These are phyloP conservation scores for Fremontodendron californicum DNA, from an alignment of 345 rosid species.

Conservation along the genomic window DNA sequence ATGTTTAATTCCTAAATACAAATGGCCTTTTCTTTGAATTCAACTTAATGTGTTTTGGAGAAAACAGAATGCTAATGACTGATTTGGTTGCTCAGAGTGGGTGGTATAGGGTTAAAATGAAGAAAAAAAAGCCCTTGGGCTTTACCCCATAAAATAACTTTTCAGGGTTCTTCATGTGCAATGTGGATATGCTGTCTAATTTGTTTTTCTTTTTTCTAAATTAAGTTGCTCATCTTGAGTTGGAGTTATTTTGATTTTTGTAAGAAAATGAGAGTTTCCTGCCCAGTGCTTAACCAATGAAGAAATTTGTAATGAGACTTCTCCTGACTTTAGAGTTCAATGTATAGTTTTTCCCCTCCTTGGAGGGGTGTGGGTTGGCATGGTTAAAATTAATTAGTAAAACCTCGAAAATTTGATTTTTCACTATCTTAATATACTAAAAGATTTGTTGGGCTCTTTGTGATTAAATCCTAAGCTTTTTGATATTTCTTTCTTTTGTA, in stretches of 20 bases:
- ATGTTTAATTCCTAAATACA: not conserved
- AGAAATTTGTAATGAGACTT: not conserved
- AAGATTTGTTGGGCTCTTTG: not conserved
- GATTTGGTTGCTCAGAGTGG: not conserved
- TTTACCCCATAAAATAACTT: not conserved
- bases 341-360: not conserved
- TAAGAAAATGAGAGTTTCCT: not conserved
- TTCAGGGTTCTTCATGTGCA: not conserved
- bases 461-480: not conserved
- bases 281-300: not conserved
- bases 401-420: not conserved
- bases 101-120: not conserved
- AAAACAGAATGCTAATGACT: not conserved
- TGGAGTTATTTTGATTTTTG: not conserved
- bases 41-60: not conserved
- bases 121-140: not conserved
- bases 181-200: not conserved
- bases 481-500: slow-evolving; percentile 21
- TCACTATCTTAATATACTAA: not conserved
- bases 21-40: not conserved
- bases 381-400: not conserved
- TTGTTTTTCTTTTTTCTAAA: not conserved
- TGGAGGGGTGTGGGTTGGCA: not conserved
- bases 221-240: not conserved
- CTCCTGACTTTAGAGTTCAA: not conserved